Percentiles rank a stretch among this genome's conserved stretches.
Conservation (phyloP, 345 rosid genomes). For the Murraya paniculata region DNA sequence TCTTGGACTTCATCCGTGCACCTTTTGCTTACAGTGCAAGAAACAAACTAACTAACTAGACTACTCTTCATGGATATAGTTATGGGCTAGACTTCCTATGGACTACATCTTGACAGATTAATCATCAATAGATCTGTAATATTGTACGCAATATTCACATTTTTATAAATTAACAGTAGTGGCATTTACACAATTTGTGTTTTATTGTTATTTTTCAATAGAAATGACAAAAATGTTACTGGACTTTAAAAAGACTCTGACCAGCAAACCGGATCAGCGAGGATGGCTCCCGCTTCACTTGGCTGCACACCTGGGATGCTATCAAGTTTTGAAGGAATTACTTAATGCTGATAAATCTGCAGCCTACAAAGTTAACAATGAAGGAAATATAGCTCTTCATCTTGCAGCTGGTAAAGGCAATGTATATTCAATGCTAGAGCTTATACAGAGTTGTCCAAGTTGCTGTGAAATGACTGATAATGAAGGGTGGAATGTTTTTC, state of each 20-base stretch:
- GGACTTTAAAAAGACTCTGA: not conserved
- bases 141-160: no score
- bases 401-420: not conserved
- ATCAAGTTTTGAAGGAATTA: not conserved
- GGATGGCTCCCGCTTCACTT: conserved; percentile 23
- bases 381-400: not conserved
- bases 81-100: no score
- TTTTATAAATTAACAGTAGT: no score
- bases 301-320: conserved; percentile 7
- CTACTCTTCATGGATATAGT: no score
- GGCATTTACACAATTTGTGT: no score
- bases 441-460: conserved; percentile 8
- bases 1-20: no score
- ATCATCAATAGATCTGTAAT: no score
- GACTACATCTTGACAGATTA: no score
- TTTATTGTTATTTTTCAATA: not conserved
- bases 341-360: not conserved
- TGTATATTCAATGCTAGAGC: not conserved
- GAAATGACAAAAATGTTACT: not conserved
- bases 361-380: not conserved
- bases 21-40: no score
- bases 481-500: not conserved
- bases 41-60: no score
- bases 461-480: not conserved
- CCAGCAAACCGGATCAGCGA: not conserved